Base-by-base conservation (phyloP, 129 eudicot species). In the Flaveria brownii region DNA sequence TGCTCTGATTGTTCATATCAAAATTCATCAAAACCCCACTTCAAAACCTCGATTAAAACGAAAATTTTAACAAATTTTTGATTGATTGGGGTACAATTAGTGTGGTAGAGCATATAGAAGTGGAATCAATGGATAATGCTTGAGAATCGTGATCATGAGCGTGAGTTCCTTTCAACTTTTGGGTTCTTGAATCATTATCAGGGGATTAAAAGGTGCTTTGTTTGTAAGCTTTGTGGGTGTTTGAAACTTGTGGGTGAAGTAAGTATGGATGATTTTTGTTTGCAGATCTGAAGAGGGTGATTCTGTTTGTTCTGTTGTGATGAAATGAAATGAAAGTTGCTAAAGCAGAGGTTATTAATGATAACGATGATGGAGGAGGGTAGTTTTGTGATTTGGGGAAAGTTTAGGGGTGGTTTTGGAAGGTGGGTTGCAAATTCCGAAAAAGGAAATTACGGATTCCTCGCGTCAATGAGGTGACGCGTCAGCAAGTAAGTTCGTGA, bases 191-290 rank as follows among this genome's bases (percentile, higher is more conserved):
- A 47, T 82, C 33, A 69, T 69, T 65, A 64, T 60, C 43, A 55
- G 9, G 51, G 73, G 49, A 65, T 46, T 71, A 59, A 39, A 74
- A 76, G 78, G 71, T 65, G 95, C 91, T 89, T 86, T 79, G 12
- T 82, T 84, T 83, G 80, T 78, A 89, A 86, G 91, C 91, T 70
- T 80, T 71, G 76, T 83, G n/a, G 55, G 67, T 68, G 65, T 67
- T 67, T 80, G 59, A 81, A 81, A 78, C 92, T 85, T 90, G 87
- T 76, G 73, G 82, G 15, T 57, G 88, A 87, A 90, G 82, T 78
- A 83, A n/a, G 46, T 43, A 25, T 61, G 79, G 79, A 72, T 82
- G 79, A 72, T 82, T 69, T 20, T 45, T 72, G 78, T 56, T 68
- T 72, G 81, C 82, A 77, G 83, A 86, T 86, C 87, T 86, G 90